phyloP scores from a whole-genome alignment of 2,329 filamentous ascomycete species.

The Cordyceps javanica region DNA sequence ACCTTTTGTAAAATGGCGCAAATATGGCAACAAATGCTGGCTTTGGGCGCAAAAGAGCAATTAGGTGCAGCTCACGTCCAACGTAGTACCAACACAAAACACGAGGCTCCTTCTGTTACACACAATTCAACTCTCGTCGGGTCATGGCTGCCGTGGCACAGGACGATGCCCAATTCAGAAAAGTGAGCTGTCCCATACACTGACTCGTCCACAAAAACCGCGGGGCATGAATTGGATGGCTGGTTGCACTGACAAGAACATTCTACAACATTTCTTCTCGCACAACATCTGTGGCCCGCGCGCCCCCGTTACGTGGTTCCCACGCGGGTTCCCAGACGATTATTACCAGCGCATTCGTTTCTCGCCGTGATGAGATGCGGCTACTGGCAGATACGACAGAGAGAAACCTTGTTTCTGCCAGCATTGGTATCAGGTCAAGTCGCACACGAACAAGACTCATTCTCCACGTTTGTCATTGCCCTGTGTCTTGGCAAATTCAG shows the following conservation, averaged over 20 bases:
- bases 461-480: background rate
- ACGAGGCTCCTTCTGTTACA: background rate
- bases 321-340: background rate
- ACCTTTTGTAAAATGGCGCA: background rate
- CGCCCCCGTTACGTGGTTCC: background rate
- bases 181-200: background rate
- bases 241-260: background rate
- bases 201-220: background rate
- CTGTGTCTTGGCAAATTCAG: background rate
- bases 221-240: background rate
- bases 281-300: background rate
- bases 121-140: background rate
- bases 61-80: background rate
- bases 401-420: background rate
- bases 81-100: background rate
- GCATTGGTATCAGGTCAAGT: background rate
- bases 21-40: background rate
- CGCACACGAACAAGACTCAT: background rate
- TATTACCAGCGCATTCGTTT: background rate
- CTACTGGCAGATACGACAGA: constrained; percentile 4
- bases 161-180: background rate
- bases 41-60: background rate
- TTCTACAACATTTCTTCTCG: background rate
- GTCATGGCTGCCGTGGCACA: background rate
- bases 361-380: background rate